Evolutionary conservation across 2,329 filamentous ascomycete species (phyloP), one percentile per base, ranked within the genome.

Genomic region (Chrysoporthe austroafricana): DNA sequence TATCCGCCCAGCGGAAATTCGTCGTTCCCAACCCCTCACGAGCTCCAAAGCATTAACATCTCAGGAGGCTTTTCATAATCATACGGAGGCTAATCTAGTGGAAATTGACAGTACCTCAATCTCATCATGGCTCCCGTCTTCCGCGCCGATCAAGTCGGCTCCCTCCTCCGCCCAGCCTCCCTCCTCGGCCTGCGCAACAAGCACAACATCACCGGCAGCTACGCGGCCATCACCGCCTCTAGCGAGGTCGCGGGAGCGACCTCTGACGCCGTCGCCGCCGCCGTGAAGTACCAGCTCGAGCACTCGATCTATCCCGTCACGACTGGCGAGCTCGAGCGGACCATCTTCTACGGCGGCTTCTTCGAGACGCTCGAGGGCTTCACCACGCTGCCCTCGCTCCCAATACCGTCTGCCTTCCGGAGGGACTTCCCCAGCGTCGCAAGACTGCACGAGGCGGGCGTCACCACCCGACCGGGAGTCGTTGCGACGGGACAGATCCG

Each of bases 91-190:
- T 7, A 39, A 5, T 7, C 36, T 18, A 6, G 14, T 26, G 48
- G 18, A 52, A 52, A 2, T 26, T 52, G 48, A 52, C 21, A 52
- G 18, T 26, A 52, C 4, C n/a, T 52, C n/a, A 52, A 52, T 14
- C n/a, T 18, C 60, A 62, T 36, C 43, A 63, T 63, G 61, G n/a
- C 34, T 1, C 64, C 66, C 14, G 26, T 54, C 43, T 67, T 64
- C 48, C 66, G 66, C 42, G 62, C 61, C 18, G 66, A 67, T 43
- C 66, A 67, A 21, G 57, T 67, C 46, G 66, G 66, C 56, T 67
- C 66, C 21, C 66, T 67, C 18, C 44, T 67, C 44, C 66, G 66
- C 44, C 66, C 66, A 2, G 21, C 61, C 34, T 46, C 62, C 16
- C 61, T 67, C 18, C 61, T 63, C 21, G 21, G 64, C 36, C 16